These are phyloP conservation scores for Bacidia rubella DNA, from an alignment of 495 filamentous ascomycete genomes.

Conservation along the genomic window DNA sequence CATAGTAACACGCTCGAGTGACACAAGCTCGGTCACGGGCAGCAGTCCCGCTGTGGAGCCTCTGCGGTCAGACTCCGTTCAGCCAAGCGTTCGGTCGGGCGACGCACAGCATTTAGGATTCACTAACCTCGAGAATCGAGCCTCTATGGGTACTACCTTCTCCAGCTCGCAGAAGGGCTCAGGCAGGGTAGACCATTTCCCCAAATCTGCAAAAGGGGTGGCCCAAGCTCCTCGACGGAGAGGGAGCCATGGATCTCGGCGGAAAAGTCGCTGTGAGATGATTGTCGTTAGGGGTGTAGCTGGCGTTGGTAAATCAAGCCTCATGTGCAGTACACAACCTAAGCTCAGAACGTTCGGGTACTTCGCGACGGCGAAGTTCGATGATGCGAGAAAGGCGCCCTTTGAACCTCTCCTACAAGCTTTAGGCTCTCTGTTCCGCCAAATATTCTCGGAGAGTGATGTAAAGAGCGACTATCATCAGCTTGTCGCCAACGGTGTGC, in stretches of 20 bases:
- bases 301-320: constrained; percentile 71
- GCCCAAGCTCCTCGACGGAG: constrained; percentile 27
- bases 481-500: constrained; percentile 54
- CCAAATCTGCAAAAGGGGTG: not conserved
- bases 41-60: constrained; percentile 24
- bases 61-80: constrained; percentile 18
- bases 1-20: constrained; percentile 28
- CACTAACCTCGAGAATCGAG: not conserved
- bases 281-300: constrained; percentile 62
- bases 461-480: constrained; percentile 73
- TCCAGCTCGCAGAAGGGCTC: constrained; percentile 7
- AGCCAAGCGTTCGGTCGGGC: constrained; percentile 12
- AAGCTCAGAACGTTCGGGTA: constrained; percentile 64
- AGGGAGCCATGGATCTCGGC: constrained; percentile 42
- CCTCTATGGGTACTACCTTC: constrained; percentile 15
- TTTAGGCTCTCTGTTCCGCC: constrained; percentile 69
- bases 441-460: constrained; percentile 83
- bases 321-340: constrained; percentile 64
- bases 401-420: constrained; percentile 74
- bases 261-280: constrained; percentile 60
- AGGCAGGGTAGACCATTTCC: constrained; percentile 3
- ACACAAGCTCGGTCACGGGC: constrained; percentile 35
- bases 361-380: constrained; percentile 74
- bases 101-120: not conserved
- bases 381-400: constrained; percentile 62